Percentiles rank a stretch among this genome's conserved stretches.
These are phyloP conservation scores for Solanum pinnatisectum DNA, from an alignment of 257 asterid species.

Conservation along the genomic window DNA sequence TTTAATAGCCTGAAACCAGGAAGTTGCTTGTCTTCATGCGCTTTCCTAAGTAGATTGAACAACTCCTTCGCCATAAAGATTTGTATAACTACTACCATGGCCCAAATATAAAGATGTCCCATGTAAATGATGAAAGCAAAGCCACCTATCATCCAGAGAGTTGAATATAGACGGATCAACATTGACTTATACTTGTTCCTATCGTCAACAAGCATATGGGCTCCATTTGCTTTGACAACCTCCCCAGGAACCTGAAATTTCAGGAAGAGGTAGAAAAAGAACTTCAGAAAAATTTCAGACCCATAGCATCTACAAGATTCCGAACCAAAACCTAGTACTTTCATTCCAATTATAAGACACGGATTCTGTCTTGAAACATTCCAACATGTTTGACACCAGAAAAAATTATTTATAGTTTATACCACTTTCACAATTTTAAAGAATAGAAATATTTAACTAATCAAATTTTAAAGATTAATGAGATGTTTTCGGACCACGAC, in stretches of 20 bases:
- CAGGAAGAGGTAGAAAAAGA: not conserved
- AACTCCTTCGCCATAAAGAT: conserved; percentile 90
- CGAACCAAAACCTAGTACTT: not conserved
- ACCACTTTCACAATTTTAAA: not conserved
- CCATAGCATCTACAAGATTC: not conserved
- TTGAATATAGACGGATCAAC: conserved; percentile 72
- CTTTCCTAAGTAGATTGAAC: conserved; percentile 71
- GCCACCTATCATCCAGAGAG: conserved; percentile 97
- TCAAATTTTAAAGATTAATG: not conserved
- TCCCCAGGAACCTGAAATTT: conserved; percentile 60
- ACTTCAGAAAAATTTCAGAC: not conserved
- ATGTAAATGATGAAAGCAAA: conserved; percentile 64
- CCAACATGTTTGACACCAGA: not conserved
- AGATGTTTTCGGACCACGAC: not conserved
- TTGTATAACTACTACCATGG: conserved; percentile 83
- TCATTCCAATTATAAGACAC: not conserved
- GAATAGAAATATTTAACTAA: not conserved
- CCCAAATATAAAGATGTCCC: conserved; percentile 99
- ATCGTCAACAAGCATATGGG: conserved; percentile 66
- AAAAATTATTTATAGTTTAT: not conserved
- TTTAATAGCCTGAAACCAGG: conserved; percentile 96
- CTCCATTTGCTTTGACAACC: conserved; percentile 43
- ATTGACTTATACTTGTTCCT: conserved; percentile 83
- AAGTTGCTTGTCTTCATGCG: conserved; percentile 82
- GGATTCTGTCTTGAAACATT: not conserved